Evolutionary conservation across 2,329 filamentous ascomycete genomes (phyloP), one percentile per base, ranked within the genome.

Genomic region (Sporothrix globosa): DNA sequence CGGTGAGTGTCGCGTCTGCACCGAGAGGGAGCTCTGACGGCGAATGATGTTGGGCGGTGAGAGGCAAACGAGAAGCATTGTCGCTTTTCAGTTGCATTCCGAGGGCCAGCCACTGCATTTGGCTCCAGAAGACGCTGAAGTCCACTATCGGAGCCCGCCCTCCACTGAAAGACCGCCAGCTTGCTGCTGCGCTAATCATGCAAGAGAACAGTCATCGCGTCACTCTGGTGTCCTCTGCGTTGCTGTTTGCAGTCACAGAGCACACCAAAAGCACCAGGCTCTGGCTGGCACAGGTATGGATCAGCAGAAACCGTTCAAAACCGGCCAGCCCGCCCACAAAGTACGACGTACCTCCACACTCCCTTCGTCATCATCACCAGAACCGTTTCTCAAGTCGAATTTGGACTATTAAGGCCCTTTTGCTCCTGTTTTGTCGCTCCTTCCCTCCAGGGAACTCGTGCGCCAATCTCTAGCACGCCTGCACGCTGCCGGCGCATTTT

Each of bases 201-300:
- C 63, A 52, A 46, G 44, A 66, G 46, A 52, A 66, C 63, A 66
- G 63, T 66, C 63, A 66, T 66, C 44, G 21, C 41, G 19, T 44
- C 21, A 7, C 48, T 48, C 60, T n/a, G n/a, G n/a, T n/a, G n/a
- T n/a, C n/a, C n/a, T n/a, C n/a, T n/a, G n/a, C n/a, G n/a, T n/a
- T 44, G 34, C 56, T 60, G 19, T 21, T 60, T 60, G 56, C 56
- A 60, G 56, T 21, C 9, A 21, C 21, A 19, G 60, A 61, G 39
- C 10, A 17, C 13, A 17, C 27, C 27, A 30, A 30, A 30, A n/a
- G n/a, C n/a, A n/a, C n/a, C n/a, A n/a, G n/a, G n/a, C n/a, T 63
- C 24, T 61, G 60, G n/a, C 60, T 41, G 41, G 39, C 39, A 48
- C 39, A 3, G 44, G 60, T 21, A 65, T 41, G 21, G 63, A 53